Percentiles rank a stretch among this genome's conserved stretches.
phyloP scores from a whole-genome alignment of 2,329 filamentous ascomycete species.

The Ciborinia camelliae region DNA sequence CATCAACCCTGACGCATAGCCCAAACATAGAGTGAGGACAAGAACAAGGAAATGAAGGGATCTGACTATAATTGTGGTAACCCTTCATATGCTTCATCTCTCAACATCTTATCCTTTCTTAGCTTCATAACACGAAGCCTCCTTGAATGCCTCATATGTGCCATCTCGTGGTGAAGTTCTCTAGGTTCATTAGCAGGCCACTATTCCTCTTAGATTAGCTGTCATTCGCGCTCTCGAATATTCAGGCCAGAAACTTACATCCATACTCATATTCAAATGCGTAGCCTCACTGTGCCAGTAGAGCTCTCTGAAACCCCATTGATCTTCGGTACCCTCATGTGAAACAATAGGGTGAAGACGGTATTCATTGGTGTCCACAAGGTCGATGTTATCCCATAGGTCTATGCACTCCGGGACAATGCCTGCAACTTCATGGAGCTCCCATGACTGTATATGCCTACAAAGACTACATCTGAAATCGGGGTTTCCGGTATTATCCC shows the following conservation, averaged over 20 bases:
- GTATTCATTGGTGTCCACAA: neutral
- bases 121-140: neutral
- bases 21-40: neutral
- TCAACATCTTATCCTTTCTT: neutral
- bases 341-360: neutral
- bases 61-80: neutral
- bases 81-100: neutral
- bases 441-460: neutral
- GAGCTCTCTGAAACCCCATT: neutral
- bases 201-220: neutral
- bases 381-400: conserved; percentile 22
- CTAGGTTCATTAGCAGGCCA: neutral
- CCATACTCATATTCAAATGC: neutral
- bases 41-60: neutral
- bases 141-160: conserved; percentile 11
- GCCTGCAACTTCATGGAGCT: conserved; percentile 11
- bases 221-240: neutral
- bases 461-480: conserved; percentile 20
- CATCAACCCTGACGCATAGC: neutral
- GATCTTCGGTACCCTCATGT: neutral
- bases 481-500: conserved; percentile 17
- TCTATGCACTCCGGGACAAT: conserved; percentile 21
- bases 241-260: neutral
- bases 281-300: conserved; percentile 4
- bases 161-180: neutral